A percentile compares a stretch with the other conserved stretches of the same genome.
These are phyloP conservation scores for Teratosphaeria nubilosa DNA, from an alignment of 2,329 filamentous ascomycete genomes.

Conservation along the genomic window DNA sequence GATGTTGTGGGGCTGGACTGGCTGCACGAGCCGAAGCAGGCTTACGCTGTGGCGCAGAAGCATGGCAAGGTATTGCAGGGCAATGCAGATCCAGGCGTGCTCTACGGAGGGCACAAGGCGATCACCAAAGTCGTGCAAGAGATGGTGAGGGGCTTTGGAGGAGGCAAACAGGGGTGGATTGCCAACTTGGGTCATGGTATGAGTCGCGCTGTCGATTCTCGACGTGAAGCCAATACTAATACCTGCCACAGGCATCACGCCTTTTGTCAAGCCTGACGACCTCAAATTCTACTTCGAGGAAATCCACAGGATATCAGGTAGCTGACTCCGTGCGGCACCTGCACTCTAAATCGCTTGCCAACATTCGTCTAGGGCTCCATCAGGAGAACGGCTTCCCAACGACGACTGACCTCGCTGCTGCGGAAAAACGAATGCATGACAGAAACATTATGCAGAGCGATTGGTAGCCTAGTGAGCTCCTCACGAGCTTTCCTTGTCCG, in stretches of 20 bases:
- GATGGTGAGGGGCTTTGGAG: conserved; percentile 79
- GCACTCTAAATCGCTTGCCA: conserved; percentile 13
- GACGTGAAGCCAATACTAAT: neutral
- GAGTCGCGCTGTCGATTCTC: conserved; percentile 20
- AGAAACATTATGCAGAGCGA: conserved; percentile 25
- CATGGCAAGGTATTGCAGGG: conserved; percentile 78
- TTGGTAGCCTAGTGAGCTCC: conserved; percentile 17
- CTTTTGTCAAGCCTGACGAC: conserved; percentile 86
- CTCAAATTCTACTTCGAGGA: conserved; percentile 91
- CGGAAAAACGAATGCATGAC: conserved; percentile 24
- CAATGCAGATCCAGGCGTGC: conserved; percentile 85
- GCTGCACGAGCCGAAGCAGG: conserved; percentile 80
- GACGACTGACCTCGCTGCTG: conserved; percentile 9
- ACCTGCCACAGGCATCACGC: conserved; percentile 63
- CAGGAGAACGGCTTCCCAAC: conserved; percentile 14
- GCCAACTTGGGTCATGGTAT: conserved; percentile 90
- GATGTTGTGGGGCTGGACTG: conserved; percentile 92
- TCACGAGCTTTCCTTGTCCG: conserved; percentile 13
- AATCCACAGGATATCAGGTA: conserved; percentile 51
- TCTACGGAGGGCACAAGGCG: conserved; percentile 73
- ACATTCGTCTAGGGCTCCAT: conserved; percentile 21
- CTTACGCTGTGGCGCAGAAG: conserved; percentile 61
- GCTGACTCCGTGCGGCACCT: conserved; percentile 18
- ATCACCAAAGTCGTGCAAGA: conserved; percentile 75
- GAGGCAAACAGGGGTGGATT: conserved; percentile 87